Evolutionary conservation across 1,284 basidiomycete genomes (phyloP).

Genomic region (Xanthoconium separans): DNA sequence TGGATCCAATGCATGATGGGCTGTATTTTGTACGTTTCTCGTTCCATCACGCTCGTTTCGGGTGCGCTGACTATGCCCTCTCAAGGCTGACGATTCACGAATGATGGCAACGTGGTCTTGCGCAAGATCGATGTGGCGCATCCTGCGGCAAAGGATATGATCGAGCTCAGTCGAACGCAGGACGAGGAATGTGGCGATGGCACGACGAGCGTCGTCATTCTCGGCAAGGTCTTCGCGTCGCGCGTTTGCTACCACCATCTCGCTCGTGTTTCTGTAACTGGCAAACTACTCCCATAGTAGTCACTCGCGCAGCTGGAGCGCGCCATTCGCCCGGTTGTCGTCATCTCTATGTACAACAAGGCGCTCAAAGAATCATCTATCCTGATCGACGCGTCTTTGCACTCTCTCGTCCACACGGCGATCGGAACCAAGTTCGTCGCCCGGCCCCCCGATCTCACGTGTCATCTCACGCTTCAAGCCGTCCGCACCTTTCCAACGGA

Average conservation of each 20-base stretch:
- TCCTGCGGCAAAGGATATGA: constrained; percentile 99
- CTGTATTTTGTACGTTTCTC: constrained; percentile 77
- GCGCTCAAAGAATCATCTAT: constrained; percentile 91
- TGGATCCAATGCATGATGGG: constrained; percentile 99
- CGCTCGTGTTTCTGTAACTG: constrained; percentile 54
- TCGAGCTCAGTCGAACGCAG: constrained; percentile 95
- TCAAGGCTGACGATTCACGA: constrained; percentile 86
- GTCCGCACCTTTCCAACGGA: constrained; percentile 76
- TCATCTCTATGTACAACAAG: constrained; percentile 97
- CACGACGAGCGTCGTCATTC: constrained; percentile 96
- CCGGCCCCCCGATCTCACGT: constrained; percentile 98
- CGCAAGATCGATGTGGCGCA: constrained; percentile 98
- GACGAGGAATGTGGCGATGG: constrained; percentile 99
- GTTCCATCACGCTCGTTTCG: background rate
- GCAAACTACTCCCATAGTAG: constrained; percentile 98
- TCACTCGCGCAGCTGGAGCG: constrained; percentile 91
- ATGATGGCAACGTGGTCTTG: constrained; percentile 97
- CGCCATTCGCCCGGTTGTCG: constrained; percentile 97
- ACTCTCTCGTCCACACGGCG: constrained; percentile 95
- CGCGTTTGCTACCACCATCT: background rate
- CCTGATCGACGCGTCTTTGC: constrained; percentile 88
- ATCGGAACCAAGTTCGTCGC: constrained; percentile 98
- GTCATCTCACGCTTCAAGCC: constrained; percentile 88
- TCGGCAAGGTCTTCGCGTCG: constrained; percentile 51
- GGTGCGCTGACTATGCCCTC: background rate